Evolutionary conservation across 2,329 filamentous ascomycete genomes (phyloP), one percentile per base, ranked within the genome.

Genomic region (Colletotrichum nymphaeae): DNA sequence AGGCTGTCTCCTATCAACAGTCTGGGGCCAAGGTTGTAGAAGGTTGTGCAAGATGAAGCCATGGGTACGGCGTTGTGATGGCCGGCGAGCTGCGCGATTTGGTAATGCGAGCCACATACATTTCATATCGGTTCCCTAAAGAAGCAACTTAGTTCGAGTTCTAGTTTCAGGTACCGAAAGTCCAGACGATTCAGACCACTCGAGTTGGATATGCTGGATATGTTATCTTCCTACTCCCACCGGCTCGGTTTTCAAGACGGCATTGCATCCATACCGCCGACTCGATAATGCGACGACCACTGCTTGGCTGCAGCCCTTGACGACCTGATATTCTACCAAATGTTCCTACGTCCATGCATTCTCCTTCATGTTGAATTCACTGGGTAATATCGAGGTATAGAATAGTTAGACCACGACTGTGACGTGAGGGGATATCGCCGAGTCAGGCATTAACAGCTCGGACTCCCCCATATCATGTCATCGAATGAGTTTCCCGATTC

Each of bases 401-500:
- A 53, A 22, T 32, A 9, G 19, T 14, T 9, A 12, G 22, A 12
- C 22, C 35, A 19, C 22, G 2, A n/a, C 3, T 30, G 12, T 32
- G 19, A 35, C 22, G 24, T 19, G 24, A 56, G 11, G 12, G n/a
- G 24, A 26, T n/a, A 22, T 53, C 3, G 7, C 24, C 22, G 64
- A 69, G 64, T 72, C 69, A 63, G 28, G 26, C 14, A 22, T 16
- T 2, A 57, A 14, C 26, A 37, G 67, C 58, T 56, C 67, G 60
- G 60, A 66, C 56, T 52, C 22, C 67, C 70, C 55, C 59, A 60
- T 37, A 4, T 37, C 22, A 35, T 8, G 9, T 56, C 26, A 70
- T 60, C 35, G 67, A 70, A 70, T 57, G 56, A 56, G 14, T 70
- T 70, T 49, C 67, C 70, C 60, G 67, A 62, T 60, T 65, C 46